Percentiles rank a stretch among this genome's conserved stretches.
Evolutionary conservation across 2,329 filamentous ascomycete species (phyloP).

Genomic region (Fusarium subglutinans): DNA sequence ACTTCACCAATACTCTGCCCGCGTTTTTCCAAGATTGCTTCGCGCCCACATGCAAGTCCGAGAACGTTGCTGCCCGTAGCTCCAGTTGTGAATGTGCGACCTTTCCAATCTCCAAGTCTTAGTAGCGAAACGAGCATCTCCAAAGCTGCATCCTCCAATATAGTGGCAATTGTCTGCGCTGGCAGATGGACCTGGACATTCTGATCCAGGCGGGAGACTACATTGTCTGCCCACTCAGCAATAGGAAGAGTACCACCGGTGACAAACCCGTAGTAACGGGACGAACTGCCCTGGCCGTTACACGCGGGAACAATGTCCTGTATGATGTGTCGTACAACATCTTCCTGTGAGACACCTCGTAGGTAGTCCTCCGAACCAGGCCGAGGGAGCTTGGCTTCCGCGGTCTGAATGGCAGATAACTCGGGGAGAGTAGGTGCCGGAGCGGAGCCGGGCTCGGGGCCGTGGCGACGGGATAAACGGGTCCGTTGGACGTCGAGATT

Average conservation of each 20-base stretch:
- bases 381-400: constrained; percentile 53
- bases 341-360: constrained; percentile 41
- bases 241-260: constrained; percentile 83
- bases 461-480: constrained; percentile 38
- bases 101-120: constrained; percentile 68
- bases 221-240: constrained; percentile 81
- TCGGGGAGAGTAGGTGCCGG: constrained; percentile 53
- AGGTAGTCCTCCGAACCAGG: constrained; percentile 46
- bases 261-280: constrained; percentile 88
- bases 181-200: constrained; percentile 87
- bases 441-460: constrained; percentile 7
- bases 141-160: constrained; percentile 78
- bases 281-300: constrained; percentile 70
- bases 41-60: constrained; percentile 73
- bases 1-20: constrained; percentile 68
- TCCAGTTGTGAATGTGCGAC: constrained; percentile 65
- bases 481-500: constrained; percentile 35
- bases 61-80: constrained; percentile 84
- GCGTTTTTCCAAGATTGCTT: constrained; percentile 63
- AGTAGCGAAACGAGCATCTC: constrained; percentile 75
- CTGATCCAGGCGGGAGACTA: constrained; percentile 84
- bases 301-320: constrained; percentile 65
- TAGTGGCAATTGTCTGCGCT: constrained; percentile 76
- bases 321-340: constrained; percentile 54
- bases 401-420: constrained; percentile 45